Percentiles rank a stretch among this genome's conserved stretches.
Conservation (phyloP, 805 yeast species). For the Teunomyces funiuensis region DNA sequence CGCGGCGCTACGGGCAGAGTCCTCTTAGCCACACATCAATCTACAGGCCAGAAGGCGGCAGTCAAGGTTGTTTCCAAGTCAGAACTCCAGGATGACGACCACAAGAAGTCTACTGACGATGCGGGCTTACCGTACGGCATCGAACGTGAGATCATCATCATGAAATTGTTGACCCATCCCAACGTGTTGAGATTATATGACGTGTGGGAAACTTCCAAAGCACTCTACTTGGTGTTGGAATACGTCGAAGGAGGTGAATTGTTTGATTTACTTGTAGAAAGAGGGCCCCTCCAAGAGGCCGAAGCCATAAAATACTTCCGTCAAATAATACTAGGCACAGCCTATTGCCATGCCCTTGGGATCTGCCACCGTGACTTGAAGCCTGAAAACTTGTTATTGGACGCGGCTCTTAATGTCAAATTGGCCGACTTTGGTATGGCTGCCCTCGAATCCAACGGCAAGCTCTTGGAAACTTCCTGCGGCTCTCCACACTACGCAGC, state of each 20-base stretch:
- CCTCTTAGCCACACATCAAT: conserved; percentile 65
- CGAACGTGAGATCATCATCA: conserved; percentile 94
- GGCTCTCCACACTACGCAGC: conserved; percentile 91
- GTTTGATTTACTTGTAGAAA: conserved; percentile 69
- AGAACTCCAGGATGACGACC: conserved; percentile 38
- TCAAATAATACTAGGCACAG: conserved; percentile 76
- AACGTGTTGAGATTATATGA: conserved; percentile 92
- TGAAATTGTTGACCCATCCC: conserved; percentile 92
- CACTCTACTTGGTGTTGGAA: conserved; percentile 74
- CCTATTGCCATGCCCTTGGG: conserved; percentile 77
- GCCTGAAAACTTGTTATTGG: conserved; percentile 75
- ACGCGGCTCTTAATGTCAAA: conserved; percentile 64
- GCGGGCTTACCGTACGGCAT: conserved; percentile 88
- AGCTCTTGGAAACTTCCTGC: conserved; percentile 74
- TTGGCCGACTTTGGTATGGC: conserved; percentile 92
- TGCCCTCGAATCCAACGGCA: conserved; percentile 71
- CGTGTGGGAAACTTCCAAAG: conserved; percentile 97
- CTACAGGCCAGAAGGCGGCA: conserved; percentile 76
- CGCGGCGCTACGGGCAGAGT: conserved; percentile 85
- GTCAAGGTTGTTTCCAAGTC: conserved; percentile 79
- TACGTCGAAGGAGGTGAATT: conserved; percentile 89
- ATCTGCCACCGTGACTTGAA: conserved; percentile 81
- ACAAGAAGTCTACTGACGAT: conserved; percentile 40
- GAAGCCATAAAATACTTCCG: conserved; percentile 76
- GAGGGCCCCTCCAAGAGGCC: conserved; percentile 68